A percentile compares a stretch with the other conserved stretches of the same genome.
Conservation (phyloP, 2,329 filamentous ascomycete species). For the Fusarium sp. region DNA sequence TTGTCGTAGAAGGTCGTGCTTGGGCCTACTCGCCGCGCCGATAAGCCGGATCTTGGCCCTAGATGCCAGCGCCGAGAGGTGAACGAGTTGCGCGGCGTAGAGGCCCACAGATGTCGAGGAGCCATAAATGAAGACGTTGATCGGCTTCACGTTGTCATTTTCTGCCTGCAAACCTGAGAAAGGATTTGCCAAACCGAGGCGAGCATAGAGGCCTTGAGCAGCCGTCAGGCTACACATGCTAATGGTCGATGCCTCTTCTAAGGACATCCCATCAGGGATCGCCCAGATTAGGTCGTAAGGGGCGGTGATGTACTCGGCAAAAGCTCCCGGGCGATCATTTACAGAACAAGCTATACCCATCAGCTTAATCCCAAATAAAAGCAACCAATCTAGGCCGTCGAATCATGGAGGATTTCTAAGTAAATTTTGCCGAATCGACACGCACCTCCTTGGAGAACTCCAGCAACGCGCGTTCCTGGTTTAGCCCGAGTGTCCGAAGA, state of each 20-base stretch:
- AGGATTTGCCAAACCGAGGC: slow-evolving; percentile 50
- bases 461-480: slow-evolving; percentile 50
- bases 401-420: background rate
- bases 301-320: slow-evolving; percentile 54
- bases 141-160: background rate
- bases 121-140: slow-evolving; percentile 47
- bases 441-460: slow-evolving; percentile 55
- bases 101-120: slow-evolving; percentile 50
- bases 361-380: background rate
- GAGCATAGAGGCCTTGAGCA: slow-evolving; percentile 54
- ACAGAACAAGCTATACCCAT: slow-evolving; percentile 48
- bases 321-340: slow-evolving; percentile 58
- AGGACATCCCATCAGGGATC: slow-evolving; percentile 46
- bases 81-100: slow-evolving; percentile 48
- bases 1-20: slow-evolving; percentile 41
- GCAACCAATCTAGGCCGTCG: background rate
- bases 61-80: background rate
- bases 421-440: accelerated
- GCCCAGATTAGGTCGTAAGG: slow-evolving; percentile 53
- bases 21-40: slow-evolving; percentile 45
- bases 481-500: slow-evolving; percentile 27
- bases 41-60: slow-evolving; percentile 40
- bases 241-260: slow-evolving; percentile 53
- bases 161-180: slow-evolving; percentile 35
- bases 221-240: slow-evolving; percentile 57